These are phyloP conservation scores for Geranomyces variabilis DNA, from an alignment of 192 early-diverging fungal genomes.

Conservation along the genomic window DNA sequence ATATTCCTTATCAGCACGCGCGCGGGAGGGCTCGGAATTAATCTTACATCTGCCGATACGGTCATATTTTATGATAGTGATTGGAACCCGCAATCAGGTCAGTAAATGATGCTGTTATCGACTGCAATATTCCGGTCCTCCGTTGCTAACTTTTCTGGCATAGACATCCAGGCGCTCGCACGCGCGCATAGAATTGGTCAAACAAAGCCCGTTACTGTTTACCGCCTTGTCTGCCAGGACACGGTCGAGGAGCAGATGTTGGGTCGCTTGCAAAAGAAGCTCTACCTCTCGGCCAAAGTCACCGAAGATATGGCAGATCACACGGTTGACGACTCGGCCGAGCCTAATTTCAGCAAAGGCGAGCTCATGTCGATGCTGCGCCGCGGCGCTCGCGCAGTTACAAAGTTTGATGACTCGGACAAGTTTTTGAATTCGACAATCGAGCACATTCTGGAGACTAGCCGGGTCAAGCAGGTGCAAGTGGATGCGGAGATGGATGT, in stretches of 20 bases:
- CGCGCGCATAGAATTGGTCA: constrained; percentile 82
- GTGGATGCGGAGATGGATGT: constrained; percentile 24
- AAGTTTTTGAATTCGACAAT: constrained; percentile 27
- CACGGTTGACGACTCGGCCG: constrained; percentile 12
- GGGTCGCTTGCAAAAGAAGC: constrained; percentile 59
- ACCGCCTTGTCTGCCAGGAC: constrained; percentile 66
- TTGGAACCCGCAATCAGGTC: constrained; percentile 74
- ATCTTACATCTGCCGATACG: constrained; percentile 90
- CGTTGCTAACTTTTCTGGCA: neutral
- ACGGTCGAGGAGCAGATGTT: constrained; percentile 80
- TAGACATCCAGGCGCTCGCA: constrained; percentile 68
- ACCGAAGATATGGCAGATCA: constrained; percentile 35
- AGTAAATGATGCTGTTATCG: no score
- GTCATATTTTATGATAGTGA: constrained; percentile 87
- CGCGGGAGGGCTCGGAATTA: constrained; percentile 96
- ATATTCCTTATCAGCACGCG: constrained; percentile 91
- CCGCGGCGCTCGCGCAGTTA: constrained; percentile 35
- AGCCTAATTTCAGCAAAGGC: constrained; percentile 30
- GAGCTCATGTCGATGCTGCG: constrained; percentile 43
- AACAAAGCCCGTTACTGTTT: constrained; percentile 74
- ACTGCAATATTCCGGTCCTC: neutral
- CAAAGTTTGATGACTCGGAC: constrained; percentile 17
- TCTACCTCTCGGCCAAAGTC: constrained; percentile 52
- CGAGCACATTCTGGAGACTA: constrained; percentile 30
- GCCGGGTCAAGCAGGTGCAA: constrained; percentile 19